These are phyloP conservation scores for Buxus sempervirens DNA, from an alignment of 164 flowering plant species.

Conservation along the genomic window DNA sequence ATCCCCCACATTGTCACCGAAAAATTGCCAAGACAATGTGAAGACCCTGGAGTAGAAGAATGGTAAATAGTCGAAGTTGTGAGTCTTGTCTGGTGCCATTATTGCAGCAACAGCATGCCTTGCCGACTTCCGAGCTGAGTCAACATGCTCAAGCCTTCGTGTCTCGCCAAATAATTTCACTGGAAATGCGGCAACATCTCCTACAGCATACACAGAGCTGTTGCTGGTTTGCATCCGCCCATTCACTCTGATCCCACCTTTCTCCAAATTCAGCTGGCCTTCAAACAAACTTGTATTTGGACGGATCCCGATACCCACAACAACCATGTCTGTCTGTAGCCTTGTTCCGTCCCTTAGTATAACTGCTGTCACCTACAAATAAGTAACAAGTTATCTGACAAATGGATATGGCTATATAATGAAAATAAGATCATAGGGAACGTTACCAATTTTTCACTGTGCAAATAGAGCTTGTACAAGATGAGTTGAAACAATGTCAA, in stretches of 20 bases:
- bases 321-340: slow-evolving; percentile 85
- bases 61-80: slow-evolving; percentile 78
- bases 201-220: slow-evolving; percentile 87
- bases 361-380: slow-evolving; percentile 70
- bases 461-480: too few species aligned
- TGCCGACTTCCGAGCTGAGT: slow-evolving; percentile 79
- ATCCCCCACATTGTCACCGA: slow-evolving; percentile 87
- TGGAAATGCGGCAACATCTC: slow-evolving; percentile 94
- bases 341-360: slow-evolving; percentile 71
- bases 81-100: slow-evolving; percentile 60
- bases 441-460: too few species aligned
- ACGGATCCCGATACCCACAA: slow-evolving; percentile 92
- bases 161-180: slow-evolving; percentile 75
- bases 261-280: slow-evolving; percentile 82
- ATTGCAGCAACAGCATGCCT: slow-evolving; percentile 81
- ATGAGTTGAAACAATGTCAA: too few species aligned
- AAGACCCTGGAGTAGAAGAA: slow-evolving; percentile 96
- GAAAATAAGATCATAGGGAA: too few species aligned
- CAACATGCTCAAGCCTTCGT: slow-evolving; percentile 94
- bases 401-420: background rate
- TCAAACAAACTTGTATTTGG: slow-evolving; percentile 90
- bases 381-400: background rate
- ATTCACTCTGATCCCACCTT: slow-evolving; percentile 96
- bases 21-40: slow-evolving; percentile 93
- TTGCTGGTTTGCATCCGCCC: slow-evolving; percentile 80